Base-by-base conservation (phyloP, 441 rosid species). In the Kokia cookei region DNA sequence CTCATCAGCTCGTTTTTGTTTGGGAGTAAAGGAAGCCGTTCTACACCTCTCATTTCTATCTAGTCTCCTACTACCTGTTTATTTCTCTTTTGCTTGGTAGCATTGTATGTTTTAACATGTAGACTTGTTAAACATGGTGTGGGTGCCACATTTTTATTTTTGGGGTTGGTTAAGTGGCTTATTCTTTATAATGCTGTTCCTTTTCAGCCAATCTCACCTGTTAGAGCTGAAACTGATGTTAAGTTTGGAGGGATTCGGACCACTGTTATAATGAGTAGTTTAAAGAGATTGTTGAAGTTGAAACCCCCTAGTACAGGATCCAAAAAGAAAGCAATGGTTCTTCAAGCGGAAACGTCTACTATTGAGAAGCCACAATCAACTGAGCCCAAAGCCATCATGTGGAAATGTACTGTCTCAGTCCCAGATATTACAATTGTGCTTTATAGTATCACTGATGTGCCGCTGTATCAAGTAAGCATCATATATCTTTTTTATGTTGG, bases 381-480 rank as follows among this genome's bases (percentile, higher is more conserved):
- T 51, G 92, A 88, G 69, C 76, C 82, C 32, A 89, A 90, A 84
- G 84, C 83, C 75, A 77, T 97, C 57, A 86, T 88, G 88, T 97
- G 99, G 99, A 90, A 98, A 22, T 85, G 97, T 84, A 93, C 94
- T 78, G 83, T 90, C 78, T 93, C 99, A 61, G 98, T 98, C 71
- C 99, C 99, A 76, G 99, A 97, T 86, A 89, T 97, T 96, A 89
- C 93, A 73, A 37, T 89, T 78, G 87, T 90, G 83, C 85, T 97
- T 12, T 89, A 89, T 76, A 82, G 87, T 76, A 75, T 87, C 80
- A 76, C 76, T 47, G 94, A 86, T 75, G 75, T 74, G 63, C 96
- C 98, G 2, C 65, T 97, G 63, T 94, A 87, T 90, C 97, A 90
- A 85, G 99, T 97, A 89, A 90, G 99, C 86, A 61, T 65, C 80